Evolutionary conservation across 192 early-diverging fungal species (phyloP), one percentile per base, ranked within the genome.

Genomic region (Entomortierella chlamydospora): DNA sequence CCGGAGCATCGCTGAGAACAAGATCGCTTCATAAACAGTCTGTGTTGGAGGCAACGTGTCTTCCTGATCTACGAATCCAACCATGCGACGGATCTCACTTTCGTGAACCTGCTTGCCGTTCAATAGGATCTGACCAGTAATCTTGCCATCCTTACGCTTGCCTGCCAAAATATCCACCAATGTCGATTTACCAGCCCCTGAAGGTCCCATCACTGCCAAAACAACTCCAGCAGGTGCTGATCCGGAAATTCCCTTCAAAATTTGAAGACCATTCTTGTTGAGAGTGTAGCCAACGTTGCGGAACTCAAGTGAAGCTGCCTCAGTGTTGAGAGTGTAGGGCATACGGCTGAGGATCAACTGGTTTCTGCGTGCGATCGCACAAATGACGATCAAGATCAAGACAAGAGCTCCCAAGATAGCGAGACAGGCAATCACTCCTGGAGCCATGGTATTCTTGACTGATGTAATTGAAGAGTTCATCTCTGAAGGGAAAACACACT

Each of bases 201-300:
- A 93, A 3, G 95, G 94, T 0, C 96, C 97, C 90, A 98, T 97
- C 22, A 99, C 90, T 2, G 94, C 95, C 64, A 94, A 86, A 58
- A 95, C 81, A 31, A 93, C 88, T 31, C 93, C 94, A 4, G 93
- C 86, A 29, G 85, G 81, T 25, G 93, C 89, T 34, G 87, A 83
- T n/a, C 95, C 96, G 1, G 86, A 89, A 29, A 96, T 89, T 8
- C 83, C 81, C 42, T 89, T 69, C 20, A 98, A 83, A 51, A 98
- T 85, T 34, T 77, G 31, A 54, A 88, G 83, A n/a, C 88, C 91
- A 33, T 73, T 81, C 76, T 83, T 85, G 64, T 70, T 70, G 30
- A 80, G 64, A 11, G 65, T 80, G 25, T 83, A 78, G 6, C 70
- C 64, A 17, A 78, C 63, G 29, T 70, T 72, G 50, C 56, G 64